Percentiles rank a stretch among this genome's conserved stretches.
Evolutionary conservation across 495 filamentous ascomycete species (phyloP).

Genomic region (Penicillium macrosclerotiorum): DNA sequence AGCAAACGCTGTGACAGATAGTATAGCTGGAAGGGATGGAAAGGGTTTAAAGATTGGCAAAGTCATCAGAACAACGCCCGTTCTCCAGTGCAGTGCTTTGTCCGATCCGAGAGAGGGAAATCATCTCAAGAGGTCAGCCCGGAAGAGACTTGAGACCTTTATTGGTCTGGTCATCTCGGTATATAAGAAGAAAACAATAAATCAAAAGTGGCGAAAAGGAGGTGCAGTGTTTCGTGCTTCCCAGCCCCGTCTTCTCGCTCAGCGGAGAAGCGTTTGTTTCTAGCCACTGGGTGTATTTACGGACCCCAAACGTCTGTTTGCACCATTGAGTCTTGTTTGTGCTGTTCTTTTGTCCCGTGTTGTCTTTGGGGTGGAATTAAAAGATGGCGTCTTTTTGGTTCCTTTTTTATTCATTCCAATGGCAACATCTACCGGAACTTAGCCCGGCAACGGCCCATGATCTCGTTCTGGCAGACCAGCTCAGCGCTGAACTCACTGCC

Average conservation of each 20-base stretch:
- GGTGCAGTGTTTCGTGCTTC: neutral
- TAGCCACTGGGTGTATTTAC: neutral
- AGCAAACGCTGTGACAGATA: slow-evolving; percentile 13
- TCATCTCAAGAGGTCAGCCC: too few species aligned
- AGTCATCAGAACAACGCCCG: slow-evolving; percentile 24
- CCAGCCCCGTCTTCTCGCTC: neutral
- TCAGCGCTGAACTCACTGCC: slow-evolving; percentile 98
- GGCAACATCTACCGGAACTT: slow-evolving; percentile 58
- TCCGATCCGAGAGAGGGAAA: neutral
- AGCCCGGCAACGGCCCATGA: slow-evolving; percentile 95
- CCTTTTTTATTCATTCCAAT: neutral
- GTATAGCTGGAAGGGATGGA: neutral
- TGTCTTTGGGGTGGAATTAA: too few species aligned
- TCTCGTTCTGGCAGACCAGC: slow-evolving; percentile 96
- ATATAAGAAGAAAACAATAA: too few species aligned
- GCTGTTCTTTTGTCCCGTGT: slow-evolving; percentile 4
- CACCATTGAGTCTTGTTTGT: neutral
- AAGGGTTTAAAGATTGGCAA: slow-evolving; percentile 6
- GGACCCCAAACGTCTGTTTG: neutral
- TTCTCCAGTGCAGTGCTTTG: slow-evolving; percentile 24
- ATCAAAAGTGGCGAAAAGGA: neutral
- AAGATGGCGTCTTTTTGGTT: slow-evolving; percentile 1
- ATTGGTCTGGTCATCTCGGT: too few species aligned
- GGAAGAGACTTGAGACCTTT: too few species aligned
- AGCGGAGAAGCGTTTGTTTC: neutral